phyloP scores from a whole-genome alignment of 2,329 filamentous ascomycete genomes.

The Aspergillus pseudoglaucus region DNA sequence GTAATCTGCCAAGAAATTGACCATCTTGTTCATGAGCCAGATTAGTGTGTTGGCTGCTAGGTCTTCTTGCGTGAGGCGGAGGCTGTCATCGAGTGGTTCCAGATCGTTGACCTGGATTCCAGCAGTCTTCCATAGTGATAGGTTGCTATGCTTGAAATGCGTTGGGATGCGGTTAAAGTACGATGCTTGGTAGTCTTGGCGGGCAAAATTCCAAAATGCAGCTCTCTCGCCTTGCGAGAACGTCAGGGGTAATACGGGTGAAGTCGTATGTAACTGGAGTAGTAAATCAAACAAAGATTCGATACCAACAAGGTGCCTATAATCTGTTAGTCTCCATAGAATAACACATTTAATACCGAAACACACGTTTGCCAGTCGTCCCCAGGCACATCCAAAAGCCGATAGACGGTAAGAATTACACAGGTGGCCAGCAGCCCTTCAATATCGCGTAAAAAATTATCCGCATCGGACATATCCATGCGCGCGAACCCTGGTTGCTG shows the following conservation, averaged over 20 bases:
- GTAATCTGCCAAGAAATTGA: conserved; percentile 56
- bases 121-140: conserved; percentile 55
- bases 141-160: conserved; percentile 51
- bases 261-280: conserved; percentile 24
- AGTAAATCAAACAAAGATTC: conserved; percentile 49
- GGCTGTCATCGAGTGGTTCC: conserved; percentile 27
- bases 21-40: conserved; percentile 57
- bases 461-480: conserved; percentile 6
- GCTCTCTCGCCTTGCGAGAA: conserved; percentile 50
- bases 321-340: conserved; percentile 4
- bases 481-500: conserved; percentile 7
- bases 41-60: conserved; percentile 55
- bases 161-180: conserved; percentile 55
- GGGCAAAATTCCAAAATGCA: conserved; percentile 59
- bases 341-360: not conserved
- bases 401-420: conserved; percentile 56
- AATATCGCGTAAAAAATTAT: conserved; percentile 37
- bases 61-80: conserved; percentile 48
- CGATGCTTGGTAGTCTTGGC: conserved; percentile 56
- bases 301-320: conserved; percentile 54
- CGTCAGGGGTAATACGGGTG: conserved; percentile 8
- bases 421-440: conserved; percentile 57
- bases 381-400: conserved; percentile 56
- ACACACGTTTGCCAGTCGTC: conserved; percentile 50
- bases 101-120: conserved; percentile 44